Percentiles rank a stretch among this genome's conserved stretches.
Evolutionary conservation across 495 filamentous ascomycete genomes (phyloP).

Genomic region (Parathielavia appendiculata): DNA sequence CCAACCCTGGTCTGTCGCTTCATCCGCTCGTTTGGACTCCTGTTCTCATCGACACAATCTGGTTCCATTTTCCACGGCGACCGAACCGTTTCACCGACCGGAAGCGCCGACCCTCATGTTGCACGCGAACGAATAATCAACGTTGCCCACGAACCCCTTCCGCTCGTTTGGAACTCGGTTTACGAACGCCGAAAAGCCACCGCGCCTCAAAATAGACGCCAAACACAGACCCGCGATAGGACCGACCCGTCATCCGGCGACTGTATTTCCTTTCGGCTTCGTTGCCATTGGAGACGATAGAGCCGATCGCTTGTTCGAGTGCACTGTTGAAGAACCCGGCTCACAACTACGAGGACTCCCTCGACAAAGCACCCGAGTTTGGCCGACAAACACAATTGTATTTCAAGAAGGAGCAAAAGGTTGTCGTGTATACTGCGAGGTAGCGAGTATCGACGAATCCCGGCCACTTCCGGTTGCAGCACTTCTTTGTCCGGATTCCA

Average conservation of each 20-base stretch:
- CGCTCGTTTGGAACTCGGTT: conserved; percentile 11
- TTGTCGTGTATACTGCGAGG: not conserved
- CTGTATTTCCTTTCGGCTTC: not conserved
- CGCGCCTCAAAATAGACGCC: not conserved
- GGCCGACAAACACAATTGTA: not conserved
- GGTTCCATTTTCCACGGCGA: not conserved
- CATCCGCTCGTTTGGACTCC: not conserved
- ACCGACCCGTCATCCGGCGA: not conserved
- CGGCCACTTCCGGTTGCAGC: conserved; percentile 1
- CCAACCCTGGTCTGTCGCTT: not conserved
- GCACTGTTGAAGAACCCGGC: not conserved
- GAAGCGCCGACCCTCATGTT: conserved; percentile 2
- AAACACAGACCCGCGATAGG: not conserved
- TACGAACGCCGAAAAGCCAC: conserved; percentile 3
- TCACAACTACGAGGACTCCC: not conserved
- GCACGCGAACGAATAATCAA: not conserved
- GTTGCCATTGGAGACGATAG: not conserved
- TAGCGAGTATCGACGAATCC: not conserved
- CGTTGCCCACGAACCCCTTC: not conserved
- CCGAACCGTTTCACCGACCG: not conserved
- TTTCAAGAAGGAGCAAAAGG: not conserved
- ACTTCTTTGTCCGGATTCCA: not conserved
- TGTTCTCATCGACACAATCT: not conserved
- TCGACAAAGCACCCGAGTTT: not conserved
- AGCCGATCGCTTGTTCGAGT: not conserved